Percentiles rank a stretch among this genome's conserved stretches.
phyloP scores from a whole-genome alignment of 179 eudicot genomes.

The Amaranthus tricolor region DNA sequence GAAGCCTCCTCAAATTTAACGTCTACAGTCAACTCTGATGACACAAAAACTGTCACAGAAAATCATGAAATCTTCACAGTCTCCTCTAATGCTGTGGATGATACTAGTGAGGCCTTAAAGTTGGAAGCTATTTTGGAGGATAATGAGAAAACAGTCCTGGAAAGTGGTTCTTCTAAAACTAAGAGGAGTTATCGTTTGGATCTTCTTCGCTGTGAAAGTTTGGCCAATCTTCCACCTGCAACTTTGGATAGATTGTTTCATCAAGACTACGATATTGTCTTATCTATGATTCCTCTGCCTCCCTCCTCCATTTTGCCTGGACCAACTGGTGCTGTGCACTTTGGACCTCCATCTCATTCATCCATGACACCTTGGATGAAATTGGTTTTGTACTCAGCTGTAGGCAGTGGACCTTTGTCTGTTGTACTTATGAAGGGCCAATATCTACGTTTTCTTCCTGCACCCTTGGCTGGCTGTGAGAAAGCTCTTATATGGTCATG shows the following conservation, averaged over 20 bases:
- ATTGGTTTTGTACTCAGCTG: slow-evolving; percentile 75
- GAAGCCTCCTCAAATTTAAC: slow-evolving; percentile 19
- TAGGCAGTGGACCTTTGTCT: slow-evolving; percentile 79
- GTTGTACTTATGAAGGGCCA: slow-evolving; percentile 98
- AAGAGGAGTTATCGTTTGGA: slow-evolving; percentile 74
- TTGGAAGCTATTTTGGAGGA: slow-evolving; percentile 33
- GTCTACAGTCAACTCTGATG: slow-evolving; percentile 27
- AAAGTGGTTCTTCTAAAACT: slow-evolving; percentile 40
- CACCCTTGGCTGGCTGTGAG: slow-evolving; percentile 93
- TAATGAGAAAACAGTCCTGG: slow-evolving; percentile 38
- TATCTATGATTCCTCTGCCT: slow-evolving; percentile 97
- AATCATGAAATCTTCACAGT: slow-evolving; percentile 24
- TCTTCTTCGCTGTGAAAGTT: slow-evolving; percentile 93
- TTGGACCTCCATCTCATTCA: slow-evolving; percentile 95
- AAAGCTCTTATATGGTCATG: slow-evolving; percentile 97
- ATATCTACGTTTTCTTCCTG: slow-evolving; percentile 85
- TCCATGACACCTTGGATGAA: slow-evolving; percentile 99
- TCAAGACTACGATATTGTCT: slow-evolving; percentile 85
- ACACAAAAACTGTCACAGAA: slow-evolving; percentile 31
- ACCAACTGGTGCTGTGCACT: slow-evolving; percentile 88
- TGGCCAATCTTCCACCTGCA: slow-evolving; percentile 83
- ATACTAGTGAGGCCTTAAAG: slow-evolving; percentile 30
- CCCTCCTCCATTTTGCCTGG: slow-evolving; percentile 89
- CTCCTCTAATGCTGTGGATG: slow-evolving; percentile 25
- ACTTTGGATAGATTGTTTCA: slow-evolving; percentile 76